Evolutionary conservation across 768 basidiomycete genomes (phyloP).

Genomic region (Clavulina sp.): DNA sequence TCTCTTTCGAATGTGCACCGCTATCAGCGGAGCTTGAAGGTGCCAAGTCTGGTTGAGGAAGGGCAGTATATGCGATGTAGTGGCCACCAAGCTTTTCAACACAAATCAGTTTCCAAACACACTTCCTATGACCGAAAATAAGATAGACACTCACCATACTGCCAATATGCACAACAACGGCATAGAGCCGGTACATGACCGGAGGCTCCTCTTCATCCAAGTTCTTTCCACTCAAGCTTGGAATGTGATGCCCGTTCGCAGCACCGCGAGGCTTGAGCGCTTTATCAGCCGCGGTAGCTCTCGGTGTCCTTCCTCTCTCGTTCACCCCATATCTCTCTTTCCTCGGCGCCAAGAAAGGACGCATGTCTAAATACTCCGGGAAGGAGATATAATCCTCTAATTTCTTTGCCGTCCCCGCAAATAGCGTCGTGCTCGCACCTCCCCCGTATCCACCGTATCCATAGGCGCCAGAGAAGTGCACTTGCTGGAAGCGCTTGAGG

Average conservation of each 20-base stretch:
- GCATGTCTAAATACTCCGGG: conserved; percentile 70
- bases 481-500: conserved; percentile 87
- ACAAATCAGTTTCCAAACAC: conserved; percentile 2
- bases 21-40: not conserved
- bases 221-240: conserved; percentile 5
- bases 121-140: not conserved
- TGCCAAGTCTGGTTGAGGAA: conserved; percentile 23
- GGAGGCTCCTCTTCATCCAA: conserved; percentile 12
- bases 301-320: conserved; percentile 16
- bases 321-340: conserved; percentile 51
- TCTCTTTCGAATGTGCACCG: not conserved
- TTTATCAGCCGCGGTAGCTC: conserved; percentile 9
- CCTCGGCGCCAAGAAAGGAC: conserved; percentile 71
- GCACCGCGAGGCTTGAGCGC: conserved; percentile 15
- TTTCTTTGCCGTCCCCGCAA: conserved; percentile 37
- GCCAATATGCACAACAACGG: conserved; percentile 74
- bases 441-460: not conserved
- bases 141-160: conserved; percentile 45
- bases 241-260: conserved; percentile 3
- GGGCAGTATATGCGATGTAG: conserved; percentile 70
- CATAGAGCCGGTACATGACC: conserved; percentile 55
- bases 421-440: not conserved
- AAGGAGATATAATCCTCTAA: conserved; percentile 84
- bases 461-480: conserved; percentile 43
- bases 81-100: conserved; percentile 62